phyloP scores from a whole-genome alignment of 106 monocot genomes.

The Narthecium ossifragum region DNA sequence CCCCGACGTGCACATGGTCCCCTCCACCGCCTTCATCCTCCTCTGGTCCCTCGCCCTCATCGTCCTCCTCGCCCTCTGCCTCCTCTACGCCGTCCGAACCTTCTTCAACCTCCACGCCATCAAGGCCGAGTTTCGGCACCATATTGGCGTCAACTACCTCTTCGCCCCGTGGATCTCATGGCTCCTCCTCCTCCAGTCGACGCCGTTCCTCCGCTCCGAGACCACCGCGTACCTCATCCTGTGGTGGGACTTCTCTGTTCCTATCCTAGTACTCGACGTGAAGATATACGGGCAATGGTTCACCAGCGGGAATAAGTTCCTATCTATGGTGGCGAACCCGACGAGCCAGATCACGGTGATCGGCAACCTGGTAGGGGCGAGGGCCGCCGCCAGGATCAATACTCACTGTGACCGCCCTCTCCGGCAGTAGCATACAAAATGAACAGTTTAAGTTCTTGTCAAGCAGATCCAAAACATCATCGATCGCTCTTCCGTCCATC shows the following conservation, averaged over 20 bases:
- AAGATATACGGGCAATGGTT: slow-evolving; percentile 40
- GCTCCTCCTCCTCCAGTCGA: slow-evolving; percentile 28
- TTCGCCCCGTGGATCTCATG: slow-evolving; percentile 29
- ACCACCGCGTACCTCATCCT: slow-evolving; percentile 1
- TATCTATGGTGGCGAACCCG: slow-evolving; percentile 32
- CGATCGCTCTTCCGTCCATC: no score
- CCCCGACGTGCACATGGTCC: neutral
- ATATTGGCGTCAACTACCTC: slow-evolving; percentile 32
- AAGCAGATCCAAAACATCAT: no score
- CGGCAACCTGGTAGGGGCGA: slow-evolving; percentile 25
- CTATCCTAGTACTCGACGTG: slow-evolving; percentile 24
- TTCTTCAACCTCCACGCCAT: slow-evolving; percentile 6
- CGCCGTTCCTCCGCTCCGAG: slow-evolving; percentile 7
- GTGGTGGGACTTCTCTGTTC: slow-evolving; percentile 14
- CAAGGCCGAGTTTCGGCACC: slow-evolving; percentile 20
- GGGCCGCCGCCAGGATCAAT: slow-evolving; percentile 14
- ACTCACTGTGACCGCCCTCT: no score
- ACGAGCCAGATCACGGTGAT: slow-evolving; percentile 31
- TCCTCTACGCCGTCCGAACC: slow-evolving; percentile 22
- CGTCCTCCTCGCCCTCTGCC: slow-evolving; percentile 1
- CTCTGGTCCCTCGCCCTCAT: neutral
- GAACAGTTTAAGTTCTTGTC: no score
- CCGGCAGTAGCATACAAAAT: no score
- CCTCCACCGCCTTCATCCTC: slow-evolving; percentile 6
- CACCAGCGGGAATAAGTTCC: slow-evolving; percentile 21